Evolutionary conservation across 768 basidiomycete genomes (phyloP).

Genomic region (Rhodotorula toruloides): DNA sequence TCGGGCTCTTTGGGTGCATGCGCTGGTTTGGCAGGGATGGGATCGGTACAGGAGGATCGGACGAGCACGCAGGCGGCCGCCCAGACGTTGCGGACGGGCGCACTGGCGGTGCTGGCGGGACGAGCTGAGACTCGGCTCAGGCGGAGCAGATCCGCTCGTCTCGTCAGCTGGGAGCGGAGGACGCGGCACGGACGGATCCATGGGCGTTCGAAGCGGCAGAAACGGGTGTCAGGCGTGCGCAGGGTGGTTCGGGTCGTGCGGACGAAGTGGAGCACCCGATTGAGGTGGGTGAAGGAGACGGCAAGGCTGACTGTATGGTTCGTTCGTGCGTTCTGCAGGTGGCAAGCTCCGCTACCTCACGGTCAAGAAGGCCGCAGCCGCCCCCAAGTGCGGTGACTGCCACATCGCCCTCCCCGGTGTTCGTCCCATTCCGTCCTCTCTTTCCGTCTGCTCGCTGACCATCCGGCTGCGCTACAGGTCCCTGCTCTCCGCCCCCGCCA

Average conservation of each 20-base stretch:
- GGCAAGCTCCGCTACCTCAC: conserved; percentile 98
- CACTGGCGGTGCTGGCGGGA: too few species aligned
- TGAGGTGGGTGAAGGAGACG: background rate
- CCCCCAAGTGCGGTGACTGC: conserved; percentile 98
- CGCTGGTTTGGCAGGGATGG: background rate
- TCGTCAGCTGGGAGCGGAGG: too few species aligned
- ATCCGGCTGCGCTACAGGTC: conserved; percentile 54
- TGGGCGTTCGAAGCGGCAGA: too few species aligned
- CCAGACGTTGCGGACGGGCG: background rate
- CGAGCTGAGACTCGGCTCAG: too few species aligned
- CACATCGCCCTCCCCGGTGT: conserved; percentile 90
- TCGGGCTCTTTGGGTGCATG: background rate
- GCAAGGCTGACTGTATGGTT: background rate
- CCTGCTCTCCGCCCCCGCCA: conserved; percentile 92
- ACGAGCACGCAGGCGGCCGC: too few species aligned
- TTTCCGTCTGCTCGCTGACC: background rate
- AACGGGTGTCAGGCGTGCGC: too few species aligned
- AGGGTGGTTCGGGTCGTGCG: background rate
- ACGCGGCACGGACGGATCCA: too few species aligned
- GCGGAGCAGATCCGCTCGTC: too few species aligned
- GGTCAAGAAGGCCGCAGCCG: conserved; percentile 83
- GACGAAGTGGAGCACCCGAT: background rate
- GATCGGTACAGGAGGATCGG: too few species aligned
- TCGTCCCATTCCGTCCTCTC: conserved; percentile 47
- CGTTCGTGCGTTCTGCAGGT: conserved; percentile 37